Evolutionary conservation across 441 rosid species (phyloP), one percentile per base, ranked within the genome.

Genomic region (Metrosideros polymorpha): DNA sequence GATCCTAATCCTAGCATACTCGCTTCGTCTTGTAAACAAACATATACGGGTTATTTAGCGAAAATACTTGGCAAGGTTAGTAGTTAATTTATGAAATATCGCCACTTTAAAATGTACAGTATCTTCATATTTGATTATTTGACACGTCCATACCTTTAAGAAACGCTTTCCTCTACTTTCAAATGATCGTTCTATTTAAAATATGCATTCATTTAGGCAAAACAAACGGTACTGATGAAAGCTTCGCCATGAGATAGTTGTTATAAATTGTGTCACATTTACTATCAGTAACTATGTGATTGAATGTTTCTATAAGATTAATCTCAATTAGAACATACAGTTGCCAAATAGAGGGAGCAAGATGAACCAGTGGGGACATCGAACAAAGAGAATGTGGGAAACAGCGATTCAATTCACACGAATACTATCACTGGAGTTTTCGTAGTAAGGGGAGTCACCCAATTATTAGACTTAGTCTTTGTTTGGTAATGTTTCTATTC

Each of bases 41-140:
- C n/a, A n/a, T 66, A 35, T 32, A 9, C 13, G 45, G 25, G 77
- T 7, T 3, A 66, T 24, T 35, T 17, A 4, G 43, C 7, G 43
- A 30, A 63, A 32, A 32, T 32, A 8, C 15, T 18, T 18, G 1
- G 6, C 76, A 35, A 19, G 13, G 27, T 66, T 19, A 35, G 27
- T 17, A 9, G 4, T 63, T 66, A 19, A 35, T 9, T 35, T 35
- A 18, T 5, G 4, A 66, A 66, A 71, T 6, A 10, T 71, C 12
- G 43, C 43, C 76, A 0, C 77, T 2, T 71, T 10, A 39, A 71
- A 39, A 71, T 0, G 7, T 1, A 35, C 8, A 0, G 3, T 71
- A 12, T 35, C 9, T 35, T 71, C 79, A 42, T 35, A 71, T 24
- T 39, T 22, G 12, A 71, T 71, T 42, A 12, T 35, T 35, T 7